These are phyloP conservation scores for Haplographium delicatum DNA, from an alignment of 495 filamentous ascomycete species.

Conservation along the genomic window DNA sequence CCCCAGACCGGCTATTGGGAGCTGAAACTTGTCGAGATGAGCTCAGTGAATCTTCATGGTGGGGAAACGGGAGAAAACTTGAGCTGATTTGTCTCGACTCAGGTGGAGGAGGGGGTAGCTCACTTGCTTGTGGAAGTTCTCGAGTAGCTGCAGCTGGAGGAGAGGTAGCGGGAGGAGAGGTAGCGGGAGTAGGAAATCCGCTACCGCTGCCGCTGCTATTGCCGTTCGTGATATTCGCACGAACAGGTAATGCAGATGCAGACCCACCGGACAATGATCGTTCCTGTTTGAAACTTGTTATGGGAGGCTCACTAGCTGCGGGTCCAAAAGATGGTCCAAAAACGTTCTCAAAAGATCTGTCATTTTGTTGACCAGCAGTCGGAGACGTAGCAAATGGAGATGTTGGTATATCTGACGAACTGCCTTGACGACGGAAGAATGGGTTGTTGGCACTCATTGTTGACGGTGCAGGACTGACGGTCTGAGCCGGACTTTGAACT, in stretches of 20 bases:
- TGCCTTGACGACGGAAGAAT: conserved; percentile 76
- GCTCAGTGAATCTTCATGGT: conserved; percentile 59
- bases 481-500: conserved; percentile 35
- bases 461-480: conserved; percentile 66
- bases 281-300: conserved; percentile 65
- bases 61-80: conserved; percentile 61
- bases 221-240: neutral
- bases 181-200: conserved; percentile 14
- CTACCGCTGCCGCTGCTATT: conserved; percentile 13
- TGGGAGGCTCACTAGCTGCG: conserved; percentile 41
- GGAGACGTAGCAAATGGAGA: conserved; percentile 42
- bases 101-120: conserved; percentile 52
- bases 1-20: conserved; percentile 68
- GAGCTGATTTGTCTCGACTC: conserved; percentile 70
- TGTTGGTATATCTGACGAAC: conserved; percentile 57
- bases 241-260: conserved; percentile 5
- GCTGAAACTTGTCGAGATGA: conserved; percentile 78
- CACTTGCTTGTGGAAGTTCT: conserved; percentile 8
- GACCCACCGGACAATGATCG: conserved; percentile 16
- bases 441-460: conserved; percentile 79
- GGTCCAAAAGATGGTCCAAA: conserved; percentile 68
- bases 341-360: conserved; percentile 80
- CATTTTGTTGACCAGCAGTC: conserved; percentile 43
- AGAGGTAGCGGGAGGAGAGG: conserved; percentile 10
- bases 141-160: neutral